These are phyloP conservation scores for Saccharomycopsis lassenensis DNA, from an alignment of 805 yeast species.

Conservation along the genomic window DNA sequence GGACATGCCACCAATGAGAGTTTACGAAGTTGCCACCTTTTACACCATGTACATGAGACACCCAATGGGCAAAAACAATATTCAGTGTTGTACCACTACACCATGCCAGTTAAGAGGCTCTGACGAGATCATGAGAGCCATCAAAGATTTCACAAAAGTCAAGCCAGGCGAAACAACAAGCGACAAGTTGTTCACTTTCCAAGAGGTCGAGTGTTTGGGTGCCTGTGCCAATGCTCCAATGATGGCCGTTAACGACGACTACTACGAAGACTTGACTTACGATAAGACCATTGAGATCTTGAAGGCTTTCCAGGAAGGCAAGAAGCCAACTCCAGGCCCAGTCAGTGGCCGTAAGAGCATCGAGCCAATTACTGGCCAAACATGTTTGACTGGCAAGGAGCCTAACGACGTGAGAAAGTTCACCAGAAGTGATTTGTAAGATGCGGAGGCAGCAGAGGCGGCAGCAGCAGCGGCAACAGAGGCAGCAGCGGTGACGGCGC, in stretches of 20 bases:
- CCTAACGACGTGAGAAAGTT: constrained; percentile 60
- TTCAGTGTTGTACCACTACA: constrained; percentile 83
- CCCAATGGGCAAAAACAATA: constrained; percentile 76
- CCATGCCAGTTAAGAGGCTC: constrained; percentile 82
- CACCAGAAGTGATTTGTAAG: constrained; percentile 60
- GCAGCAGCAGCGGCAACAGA: no score
- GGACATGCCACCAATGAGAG: constrained; percentile 92
- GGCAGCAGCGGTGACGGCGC: no score
- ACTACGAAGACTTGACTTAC: constrained; percentile 68
- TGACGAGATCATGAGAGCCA: constrained; percentile 66
- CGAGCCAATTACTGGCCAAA: constrained; percentile 67
- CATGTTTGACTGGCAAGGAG: constrained; percentile 45
- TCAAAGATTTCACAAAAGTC: constrained; percentile 46
- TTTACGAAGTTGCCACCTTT: constrained; percentile 84
- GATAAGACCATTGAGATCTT: constrained; percentile 52
- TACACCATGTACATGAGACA: constrained; percentile 83
- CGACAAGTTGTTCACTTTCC: constrained; percentile 68
- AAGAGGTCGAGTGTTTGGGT: constrained; percentile 85
- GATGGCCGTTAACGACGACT: constrained; percentile 77
- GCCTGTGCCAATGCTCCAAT: constrained; percentile 90
- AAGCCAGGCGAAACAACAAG: constrained; percentile 69
- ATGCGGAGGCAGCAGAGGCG: no score
- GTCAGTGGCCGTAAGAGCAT: constrained; percentile 57
- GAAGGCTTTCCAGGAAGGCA: constrained; percentile 53
- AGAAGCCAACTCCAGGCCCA: constrained; percentile 57